phyloP scores from a whole-genome alignment of 169 alveolate species.

The Perkinsus chesapeaki region DNA sequence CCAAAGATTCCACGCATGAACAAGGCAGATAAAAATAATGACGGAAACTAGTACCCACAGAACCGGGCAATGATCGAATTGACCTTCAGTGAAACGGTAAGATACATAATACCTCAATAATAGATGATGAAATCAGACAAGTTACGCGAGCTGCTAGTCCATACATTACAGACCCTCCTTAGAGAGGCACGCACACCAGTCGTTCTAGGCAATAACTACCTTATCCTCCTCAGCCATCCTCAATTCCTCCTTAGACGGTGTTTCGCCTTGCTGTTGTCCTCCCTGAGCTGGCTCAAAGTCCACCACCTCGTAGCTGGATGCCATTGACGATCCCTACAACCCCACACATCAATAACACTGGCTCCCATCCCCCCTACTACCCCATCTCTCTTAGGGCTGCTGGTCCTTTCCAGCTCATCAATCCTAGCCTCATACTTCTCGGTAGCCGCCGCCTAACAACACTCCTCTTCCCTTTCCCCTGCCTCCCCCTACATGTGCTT shows the following conservation, averaged over 20 bases:
- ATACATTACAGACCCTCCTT: no score
- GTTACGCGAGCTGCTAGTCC: no score
- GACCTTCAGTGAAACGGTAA: no score
- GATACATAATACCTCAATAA: not conserved
- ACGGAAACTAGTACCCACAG: no score
- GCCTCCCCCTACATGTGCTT: not conserved
- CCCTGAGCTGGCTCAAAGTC: not conserved
- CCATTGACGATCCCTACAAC: not conserved
- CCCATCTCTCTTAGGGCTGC: not conserved
- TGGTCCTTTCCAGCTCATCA: not conserved
- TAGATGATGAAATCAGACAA: no score
- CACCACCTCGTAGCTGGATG: not conserved
- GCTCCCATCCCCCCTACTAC: not conserved
- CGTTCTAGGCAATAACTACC: not conserved
- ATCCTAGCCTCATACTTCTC: not conserved
- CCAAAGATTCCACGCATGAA: no score
- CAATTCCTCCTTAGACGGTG: not conserved
- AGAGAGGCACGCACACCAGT: no score
- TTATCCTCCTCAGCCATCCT: conserved; percentile 2
- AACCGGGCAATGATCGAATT: no score
- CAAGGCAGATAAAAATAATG: no score
- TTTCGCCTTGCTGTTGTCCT: not conserved
- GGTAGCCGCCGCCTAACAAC: not conserved
- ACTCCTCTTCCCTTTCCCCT: not conserved
- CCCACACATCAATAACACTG: not conserved